A percentile compares a stretch with the other conserved stretches of the same genome.
phyloP scores from a whole-genome alignment of 768 basidiomycete species.

The Grammothele lineata region DNA sequence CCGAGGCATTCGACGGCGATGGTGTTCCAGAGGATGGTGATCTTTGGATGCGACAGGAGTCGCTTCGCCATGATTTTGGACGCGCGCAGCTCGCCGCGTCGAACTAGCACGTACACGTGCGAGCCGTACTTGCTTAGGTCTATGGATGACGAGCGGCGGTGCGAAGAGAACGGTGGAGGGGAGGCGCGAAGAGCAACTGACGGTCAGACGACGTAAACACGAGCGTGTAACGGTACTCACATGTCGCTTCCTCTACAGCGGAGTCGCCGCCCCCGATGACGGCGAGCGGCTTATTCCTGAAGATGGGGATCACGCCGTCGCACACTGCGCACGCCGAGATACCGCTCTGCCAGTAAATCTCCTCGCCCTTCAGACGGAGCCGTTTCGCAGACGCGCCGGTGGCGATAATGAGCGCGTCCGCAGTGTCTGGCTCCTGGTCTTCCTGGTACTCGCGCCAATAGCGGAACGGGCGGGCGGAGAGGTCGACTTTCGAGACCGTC shows the following conservation, averaged over 20 bases:
- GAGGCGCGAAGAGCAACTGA: neutral
- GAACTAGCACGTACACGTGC: constrained; percentile 94
- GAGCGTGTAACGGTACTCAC: constrained; percentile 44
- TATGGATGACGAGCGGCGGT: no score
- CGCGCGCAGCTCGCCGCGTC: constrained; percentile 88
- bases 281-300: constrained; percentile 93
- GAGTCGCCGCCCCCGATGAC: constrained; percentile 99
- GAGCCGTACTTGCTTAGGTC: constrained; percentile 96
- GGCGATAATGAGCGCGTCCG: constrained; percentile 91
- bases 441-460: constrained; percentile 96
- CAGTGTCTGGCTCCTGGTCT: constrained; percentile 79
- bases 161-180: neutral
- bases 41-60: constrained; percentile 82
- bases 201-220: neutral
- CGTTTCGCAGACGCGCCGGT: constrained; percentile 97
- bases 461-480: constrained; percentile 88
- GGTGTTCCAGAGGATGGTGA: constrained; percentile 91
- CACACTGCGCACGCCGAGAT: constrained; percentile 99
- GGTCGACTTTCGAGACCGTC: constrained; percentile 92
- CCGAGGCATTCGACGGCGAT: constrained; percentile 91
- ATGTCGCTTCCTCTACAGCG: constrained; percentile 97
- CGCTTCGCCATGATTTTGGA: constrained; percentile 99
- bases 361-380: constrained; percentile 84
- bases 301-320: constrained; percentile 98
- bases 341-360: constrained; percentile 96